A percentile compares a stretch with the other conserved stretches of the same genome.
These are phyloP conservation scores for Globisporangium solare DNA, from an alignment of 352 stramenopile species.

Conservation along the genomic window DNA sequence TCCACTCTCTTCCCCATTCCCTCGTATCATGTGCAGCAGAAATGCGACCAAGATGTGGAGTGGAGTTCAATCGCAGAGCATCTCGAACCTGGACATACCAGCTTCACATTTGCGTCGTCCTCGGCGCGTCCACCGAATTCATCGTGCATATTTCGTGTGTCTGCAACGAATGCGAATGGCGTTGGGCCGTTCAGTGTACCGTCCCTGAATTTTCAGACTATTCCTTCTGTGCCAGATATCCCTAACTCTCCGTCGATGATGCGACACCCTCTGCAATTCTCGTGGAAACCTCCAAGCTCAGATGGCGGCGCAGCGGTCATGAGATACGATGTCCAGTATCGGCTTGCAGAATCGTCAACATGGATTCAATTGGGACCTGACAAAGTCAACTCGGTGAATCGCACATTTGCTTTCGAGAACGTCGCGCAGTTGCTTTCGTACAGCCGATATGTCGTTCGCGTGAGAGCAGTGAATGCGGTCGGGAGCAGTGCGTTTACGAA, in stretches of 20 bases:
- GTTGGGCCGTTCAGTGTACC: slow-evolving; percentile 40
- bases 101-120: slow-evolving; percentile 27
- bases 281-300: slow-evolving; percentile 28
- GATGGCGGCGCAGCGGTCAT: slow-evolving; percentile 23
- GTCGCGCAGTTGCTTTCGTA: slow-evolving; percentile 17
- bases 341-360: slow-evolving; percentile 28
- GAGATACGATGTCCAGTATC: slow-evolving; percentile 47
- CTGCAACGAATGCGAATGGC: slow-evolving; percentile 46
- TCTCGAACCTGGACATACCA: slow-evolving; percentile 21
- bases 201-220: slow-evolving; percentile 32
- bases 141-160: slow-evolving; percentile 48
- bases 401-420: slow-evolving; percentile 9
- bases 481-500: slow-evolving; percentile 23
- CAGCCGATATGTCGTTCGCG: slow-evolving; percentile 34
- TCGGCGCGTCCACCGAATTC: slow-evolving; percentile 29
- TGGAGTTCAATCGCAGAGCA: slow-evolving; percentile 36
- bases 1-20: slow-evolving; percentile 34
- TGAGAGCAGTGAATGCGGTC: slow-evolving; percentile 29
- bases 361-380: slow-evolving; percentile 25
- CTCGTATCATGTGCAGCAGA: slow-evolving; percentile 42
- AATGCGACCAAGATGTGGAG: slow-evolving; percentile 37
- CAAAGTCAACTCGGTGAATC: slow-evolving; percentile 3
- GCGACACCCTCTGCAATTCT: slow-evolving; percentile 12
- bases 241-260: slow-evolving; percentile 7
- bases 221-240: slow-evolving; percentile 16